These are phyloP conservation scores for Thuidium tamariscinum DNA, from an alignment of 225 moss, liverwort and hornwort species.

Conservation along the genomic window DNA sequence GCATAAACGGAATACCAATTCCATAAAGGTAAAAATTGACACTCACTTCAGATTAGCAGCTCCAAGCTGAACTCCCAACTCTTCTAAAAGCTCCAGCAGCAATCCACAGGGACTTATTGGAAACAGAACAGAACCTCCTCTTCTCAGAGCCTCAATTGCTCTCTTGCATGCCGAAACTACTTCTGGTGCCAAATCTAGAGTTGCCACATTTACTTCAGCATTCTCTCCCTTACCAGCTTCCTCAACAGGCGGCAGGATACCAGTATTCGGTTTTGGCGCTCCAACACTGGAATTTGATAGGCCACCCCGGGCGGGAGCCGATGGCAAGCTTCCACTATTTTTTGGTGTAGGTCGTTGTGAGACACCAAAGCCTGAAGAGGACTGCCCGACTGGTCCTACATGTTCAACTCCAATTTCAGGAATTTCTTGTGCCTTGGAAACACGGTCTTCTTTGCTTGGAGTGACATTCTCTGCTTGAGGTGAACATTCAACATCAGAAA, in stretches of 20 bases:
- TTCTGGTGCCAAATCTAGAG: conserved; percentile 28
- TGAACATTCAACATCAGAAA: conserved; percentile 38
- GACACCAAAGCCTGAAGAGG: conserved; percentile 20
- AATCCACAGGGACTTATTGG: conserved; percentile 60
- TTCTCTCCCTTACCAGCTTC: conserved; percentile 18
- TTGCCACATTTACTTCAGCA: conserved; percentile 21
- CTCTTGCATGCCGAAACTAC: conserved; percentile 44
- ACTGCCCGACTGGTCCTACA: conserved; percentile 11
- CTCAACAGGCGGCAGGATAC: not conserved
- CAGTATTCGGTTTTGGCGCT: conserved; percentile 1
- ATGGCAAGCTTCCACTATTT: conserved; percentile 13
- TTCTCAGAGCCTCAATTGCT: conserved; percentile 41
- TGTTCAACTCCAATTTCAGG: conserved; percentile 25
- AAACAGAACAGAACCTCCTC: conserved; percentile 80
- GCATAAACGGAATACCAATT: not conserved
- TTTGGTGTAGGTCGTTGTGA: conserved; percentile 14
- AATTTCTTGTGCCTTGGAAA: conserved; percentile 1
- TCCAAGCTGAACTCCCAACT: conserved; percentile 55
- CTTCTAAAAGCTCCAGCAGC: conserved; percentile 75
- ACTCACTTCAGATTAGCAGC: conserved; percentile 74
- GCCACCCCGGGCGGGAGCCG: conserved; percentile 4
- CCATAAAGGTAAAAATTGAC: not conserved
- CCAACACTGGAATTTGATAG: conserved; percentile 15
- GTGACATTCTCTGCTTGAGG: not conserved
- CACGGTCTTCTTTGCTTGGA: not conserved